These are phyloP conservation scores for Malania oleifera DNA, from an alignment of 164 flowering plant species.

Conservation along the genomic window DNA sequence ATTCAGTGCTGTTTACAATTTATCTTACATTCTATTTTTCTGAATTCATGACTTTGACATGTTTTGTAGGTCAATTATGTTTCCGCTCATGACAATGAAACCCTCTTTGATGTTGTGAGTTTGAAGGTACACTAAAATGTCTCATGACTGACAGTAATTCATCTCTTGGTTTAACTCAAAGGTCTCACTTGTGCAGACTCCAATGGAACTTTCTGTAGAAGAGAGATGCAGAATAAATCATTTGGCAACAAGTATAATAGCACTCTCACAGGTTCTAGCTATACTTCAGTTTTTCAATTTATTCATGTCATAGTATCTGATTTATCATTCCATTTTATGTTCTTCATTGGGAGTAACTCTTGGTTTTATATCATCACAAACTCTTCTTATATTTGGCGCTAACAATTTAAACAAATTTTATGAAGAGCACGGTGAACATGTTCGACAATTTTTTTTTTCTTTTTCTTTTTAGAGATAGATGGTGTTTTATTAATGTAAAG, in stretches of 20 bases:
- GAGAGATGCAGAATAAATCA: conserved; percentile 90
- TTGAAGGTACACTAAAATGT: conserved; percentile 57
- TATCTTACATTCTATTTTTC: conserved; percentile 6
- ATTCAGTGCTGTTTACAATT: no score
- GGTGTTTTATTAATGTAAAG: no score
- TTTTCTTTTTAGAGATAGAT: no score
- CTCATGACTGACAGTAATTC: not conserved
- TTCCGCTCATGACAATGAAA: conserved; percentile 98
- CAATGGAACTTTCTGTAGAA: conserved; percentile 51
- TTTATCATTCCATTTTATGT: no score
- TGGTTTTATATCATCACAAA: no score
- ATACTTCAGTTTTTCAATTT: no score
- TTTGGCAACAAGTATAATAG: conserved; percentile 83
- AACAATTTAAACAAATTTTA: no score
- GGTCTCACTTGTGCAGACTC: conserved; percentile 44
- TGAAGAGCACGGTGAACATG: no score
- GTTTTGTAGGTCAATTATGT: conserved; percentile 73
- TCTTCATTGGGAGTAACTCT: no score
- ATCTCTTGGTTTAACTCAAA: conserved; percentile 7
- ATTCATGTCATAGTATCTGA: no score
- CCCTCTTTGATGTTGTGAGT: conserved; percentile 80
- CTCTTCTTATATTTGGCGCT: no score
- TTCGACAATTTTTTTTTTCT: no score
- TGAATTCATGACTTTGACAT: not conserved
- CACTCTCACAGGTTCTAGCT: conserved; percentile 81